Evolutionary conservation across 371 early-diverging fungal species (phyloP).

Genomic region (Dinochytrium kinnereticum): DNA sequence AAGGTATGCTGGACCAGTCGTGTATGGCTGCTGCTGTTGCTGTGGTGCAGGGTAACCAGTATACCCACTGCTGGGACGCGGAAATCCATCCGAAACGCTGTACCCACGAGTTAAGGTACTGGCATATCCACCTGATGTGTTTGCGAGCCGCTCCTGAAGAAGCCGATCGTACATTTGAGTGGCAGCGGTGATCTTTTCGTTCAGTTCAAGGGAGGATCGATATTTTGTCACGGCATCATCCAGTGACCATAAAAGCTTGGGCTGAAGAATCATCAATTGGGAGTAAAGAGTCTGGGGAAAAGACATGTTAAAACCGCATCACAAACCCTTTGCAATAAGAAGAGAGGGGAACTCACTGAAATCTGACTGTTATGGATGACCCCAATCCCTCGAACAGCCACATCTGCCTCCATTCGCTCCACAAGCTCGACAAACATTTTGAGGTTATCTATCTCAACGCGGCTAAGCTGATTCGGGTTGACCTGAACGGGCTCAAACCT

Average conservation of each 20-base stretch:
- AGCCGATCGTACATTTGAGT: constrained; percentile 81
- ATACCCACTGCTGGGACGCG: constrained; percentile 13
- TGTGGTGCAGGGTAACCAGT: constrained; percentile 2
- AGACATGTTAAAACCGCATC: background rate
- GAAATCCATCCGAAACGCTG: constrained; percentile 2
- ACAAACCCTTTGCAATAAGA: background rate
- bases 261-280: constrained; percentile 73
- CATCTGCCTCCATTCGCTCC: constrained; percentile 56
- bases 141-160: constrained; percentile 70
- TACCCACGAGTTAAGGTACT: constrained; percentile 21
- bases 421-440: constrained; percentile 70
- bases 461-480: constrained; percentile 54
- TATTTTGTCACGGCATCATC: constrained; percentile 71
- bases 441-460: constrained; percentile 73
- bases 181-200: constrained; percentile 75
- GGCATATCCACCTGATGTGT: constrained; percentile 26
- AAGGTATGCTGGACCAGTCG: background rate
- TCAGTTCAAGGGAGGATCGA: constrained; percentile 69
- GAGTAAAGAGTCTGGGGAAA: constrained; percentile 58
- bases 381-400: constrained; percentile 41
- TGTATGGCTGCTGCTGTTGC: background rate
- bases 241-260: constrained; percentile 70
- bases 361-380: constrained; percentile 44
- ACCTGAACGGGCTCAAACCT: background rate
- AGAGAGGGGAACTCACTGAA: constrained; percentile 30